Base-by-base conservation (phyloP, 2,329 filamentous ascomycete genomes). In the Sporothrix curviconia region DNA sequence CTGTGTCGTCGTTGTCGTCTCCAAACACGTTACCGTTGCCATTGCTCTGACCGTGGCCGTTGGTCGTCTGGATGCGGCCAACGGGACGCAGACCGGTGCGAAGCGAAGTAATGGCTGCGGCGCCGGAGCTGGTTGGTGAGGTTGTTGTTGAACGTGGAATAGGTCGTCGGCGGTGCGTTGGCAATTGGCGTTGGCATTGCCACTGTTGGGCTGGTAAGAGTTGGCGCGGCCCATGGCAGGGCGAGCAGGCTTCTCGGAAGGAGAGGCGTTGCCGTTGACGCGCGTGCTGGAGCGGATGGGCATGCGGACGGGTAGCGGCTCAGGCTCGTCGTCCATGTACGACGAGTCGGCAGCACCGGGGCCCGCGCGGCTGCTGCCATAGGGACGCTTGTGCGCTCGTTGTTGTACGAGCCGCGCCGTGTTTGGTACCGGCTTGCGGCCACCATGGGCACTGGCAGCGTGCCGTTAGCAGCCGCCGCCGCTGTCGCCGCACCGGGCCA, bases 1-100 rank as follows among this genome's bases (percentile, higher is more conserved):
- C 69, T 9, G 74, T 79, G 56, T 78, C 74, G 60, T 81, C 79
- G 49, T 76, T 78, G 7, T 70, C 68, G 58, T 78, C 75, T 25
- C 69, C 73, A 60, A 78, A 80, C 3, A 76, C 71, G 58, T 80
- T 77, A 30, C 76, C 71, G 32, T 66, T 63, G 49, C 64, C 66
- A n/a, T 67, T 64, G 3, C 64, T 64, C 50, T 8, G 17, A 1
- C 64, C 66, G 19, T 57, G 22, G 7, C 40, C 42, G 28, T 55
- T 55, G 17, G 34, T 72, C 0, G 76, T 76, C 40, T 72, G 71
- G 24, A 76, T 70, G 40, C 77, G 72, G 64, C 68, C 70, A 7
- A 81, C 69, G 1, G 78, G 77, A 1, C 76, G 75, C 30, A 77
- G 66, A 55, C 76, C 74, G 30, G 67, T 69, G 24, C 76, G 74